phyloP scores from a whole-genome alignment of 345 rosid species.

The Camelina hispida region DNA sequence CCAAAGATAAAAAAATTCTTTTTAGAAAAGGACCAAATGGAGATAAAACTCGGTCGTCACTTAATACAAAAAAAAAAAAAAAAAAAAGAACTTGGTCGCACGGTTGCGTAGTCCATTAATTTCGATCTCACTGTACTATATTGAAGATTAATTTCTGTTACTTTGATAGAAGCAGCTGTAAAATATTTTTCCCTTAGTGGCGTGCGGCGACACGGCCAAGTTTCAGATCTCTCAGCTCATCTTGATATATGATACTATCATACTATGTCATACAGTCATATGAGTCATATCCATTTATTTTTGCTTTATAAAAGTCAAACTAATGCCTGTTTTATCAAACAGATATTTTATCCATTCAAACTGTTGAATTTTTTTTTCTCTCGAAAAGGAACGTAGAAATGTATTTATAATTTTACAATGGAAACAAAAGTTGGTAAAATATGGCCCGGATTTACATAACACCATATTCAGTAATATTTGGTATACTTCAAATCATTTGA shows the following conservation, averaged over 20 bases:
- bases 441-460: background rate
- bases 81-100: background rate
- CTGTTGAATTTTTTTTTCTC: background rate
- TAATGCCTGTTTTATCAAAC: conserved; percentile 7
- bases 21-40: background rate
- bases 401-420: background rate
- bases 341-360: background rate
- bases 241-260: background rate
- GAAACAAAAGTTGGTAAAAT: background rate
- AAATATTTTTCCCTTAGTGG: background rate
- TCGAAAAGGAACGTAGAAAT: background rate
- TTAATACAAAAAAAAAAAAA: too few relatives aligned
- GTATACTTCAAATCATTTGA: background rate
- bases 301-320: background rate
- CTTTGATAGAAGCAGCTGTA: background rate
- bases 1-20: background rate
- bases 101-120: background rate
- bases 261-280: background rate
- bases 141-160: too few relatives aligned
- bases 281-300: conserved; percentile 1
- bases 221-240: background rate
- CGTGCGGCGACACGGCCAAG: conserved; percentile 7
- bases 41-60: background rate
- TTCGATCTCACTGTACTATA: background rate
- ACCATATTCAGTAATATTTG: background rate